These are phyloP conservation scores for Coemansia umbellata DNA, from an alignment of 192 early-diverging fungal genomes.

Conservation along the genomic window DNA sequence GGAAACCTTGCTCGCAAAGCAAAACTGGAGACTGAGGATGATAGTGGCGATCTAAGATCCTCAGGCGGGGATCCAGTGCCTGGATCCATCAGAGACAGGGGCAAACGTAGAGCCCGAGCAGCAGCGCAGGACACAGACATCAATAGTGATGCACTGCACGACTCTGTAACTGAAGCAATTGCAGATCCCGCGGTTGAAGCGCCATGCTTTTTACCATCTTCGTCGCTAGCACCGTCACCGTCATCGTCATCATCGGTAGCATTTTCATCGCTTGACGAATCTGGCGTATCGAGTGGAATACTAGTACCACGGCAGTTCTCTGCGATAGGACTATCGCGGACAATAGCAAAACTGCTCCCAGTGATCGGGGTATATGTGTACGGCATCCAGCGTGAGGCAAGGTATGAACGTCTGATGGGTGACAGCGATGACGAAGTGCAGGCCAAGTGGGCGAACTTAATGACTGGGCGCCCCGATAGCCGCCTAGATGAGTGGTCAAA, in stretches of 20 bases:
- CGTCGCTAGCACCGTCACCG: not conserved
- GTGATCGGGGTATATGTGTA: constrained; percentile 31
- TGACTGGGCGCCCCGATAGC: constrained; percentile 27
- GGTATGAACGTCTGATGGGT: constrained; percentile 29
- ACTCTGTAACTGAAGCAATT: constrained; percentile 17
- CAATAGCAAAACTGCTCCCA: constrained; percentile 22
- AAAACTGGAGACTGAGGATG: constrained; percentile 15
- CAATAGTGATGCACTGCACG: constrained; percentile 24
- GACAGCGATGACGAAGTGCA: constrained; percentile 22
- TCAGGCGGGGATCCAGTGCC: not conserved
- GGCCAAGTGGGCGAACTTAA: constrained; percentile 30
- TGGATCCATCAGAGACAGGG: not conserved
- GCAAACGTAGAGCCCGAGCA: not conserved
- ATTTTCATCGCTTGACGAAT: not conserved
- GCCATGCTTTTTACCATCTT: not conserved
- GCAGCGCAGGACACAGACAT: constrained; percentile 11
- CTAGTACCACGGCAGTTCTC: constrained; percentile 22
- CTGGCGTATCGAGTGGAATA: not conserved
- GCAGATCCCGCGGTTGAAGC: constrained; percentile 18
- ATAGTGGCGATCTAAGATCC: not conserved
- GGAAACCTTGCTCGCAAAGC: constrained; percentile 49
- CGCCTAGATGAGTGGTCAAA: constrained; percentile 32
- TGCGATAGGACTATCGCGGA: constrained; percentile 19
- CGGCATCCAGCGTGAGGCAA: constrained; percentile 30
- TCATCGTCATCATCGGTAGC: too few species aligned